Base-by-base conservation (phyloP, 331 rosid genomes). In the Cucumis variabilis region DNA sequence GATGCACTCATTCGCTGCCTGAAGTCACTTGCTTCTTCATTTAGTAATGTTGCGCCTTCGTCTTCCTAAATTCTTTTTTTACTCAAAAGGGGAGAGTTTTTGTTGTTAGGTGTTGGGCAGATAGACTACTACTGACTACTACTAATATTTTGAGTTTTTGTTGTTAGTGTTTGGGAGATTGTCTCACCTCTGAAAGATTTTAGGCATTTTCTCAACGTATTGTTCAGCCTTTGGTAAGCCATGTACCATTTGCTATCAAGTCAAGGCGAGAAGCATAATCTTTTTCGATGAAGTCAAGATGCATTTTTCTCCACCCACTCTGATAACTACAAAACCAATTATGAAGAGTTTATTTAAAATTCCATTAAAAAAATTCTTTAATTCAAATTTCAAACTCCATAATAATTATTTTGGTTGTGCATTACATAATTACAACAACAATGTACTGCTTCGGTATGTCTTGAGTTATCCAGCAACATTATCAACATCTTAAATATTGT, bases 241-340 rank as follows among this genome's bases (percentile, higher is more conserved):
- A 69, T 88, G 91, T 51, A 89, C 76, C 90, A n/a, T 91, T 97
- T 88, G 96, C 94, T 83, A 97, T 88, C 86, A 95, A 89, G 91
- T 95, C 98, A 60, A 97, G 16, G 12, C 91, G 95, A 88, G 93
- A 88, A 85, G 98, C 94, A 91, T 95, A 93, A 88, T 97, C 98
- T 87, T 73, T 93, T 89, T 95, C 98, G 30, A 82, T 41, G 87
- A 93, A 87, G 75, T 97, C 96, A 82, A 90, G 70, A 73, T 65
- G 88, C 15, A 68, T 90, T 91, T 48, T 86, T 87, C 88, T 93
- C 94, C 67, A 92, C 86, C 98, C 99, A 94, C 92, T 93, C 95
- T 41, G 90, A 94, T 72, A 97, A 89, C 99, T 97, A 91, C 92
- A 89, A 51, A 93, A 90, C 66, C 78, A 81, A 77, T 53, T 63